Percentiles rank a stretch among this genome's conserved stretches.
These are phyloP conservation scores for Pichia thaimueangensis DNA, from an alignment of 805 yeast species.

Conservation along the genomic window DNA sequence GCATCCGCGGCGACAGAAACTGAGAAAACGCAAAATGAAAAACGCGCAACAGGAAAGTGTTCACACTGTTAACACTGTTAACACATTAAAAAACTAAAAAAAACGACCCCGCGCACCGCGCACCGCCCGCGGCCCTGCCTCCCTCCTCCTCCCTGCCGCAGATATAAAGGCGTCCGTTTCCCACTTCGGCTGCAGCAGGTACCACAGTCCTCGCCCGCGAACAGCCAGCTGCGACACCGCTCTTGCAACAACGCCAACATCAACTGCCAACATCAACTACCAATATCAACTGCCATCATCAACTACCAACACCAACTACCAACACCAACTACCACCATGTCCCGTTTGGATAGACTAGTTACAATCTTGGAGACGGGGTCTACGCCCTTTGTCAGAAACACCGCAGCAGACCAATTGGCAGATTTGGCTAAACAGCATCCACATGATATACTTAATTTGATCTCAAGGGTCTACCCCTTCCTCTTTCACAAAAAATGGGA, in stretches of 20 bases:
- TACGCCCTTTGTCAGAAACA: slow-evolving; percentile 84
- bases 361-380: slow-evolving; percentile 82
- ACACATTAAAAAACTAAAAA: no score
- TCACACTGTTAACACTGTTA: no score
- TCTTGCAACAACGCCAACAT: slow-evolving; percentile 1
- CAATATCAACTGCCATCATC: slow-evolving; percentile 7
- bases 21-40: no score
- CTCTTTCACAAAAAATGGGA: slow-evolving; percentile 86
- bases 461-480: slow-evolving; percentile 89
- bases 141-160: not conserved
- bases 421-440: slow-evolving; percentile 93
- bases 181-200: not conserved
- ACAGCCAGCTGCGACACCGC: not conserved
- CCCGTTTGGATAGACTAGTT: slow-evolving; percentile 33
- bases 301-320: not conserved
- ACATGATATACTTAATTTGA: slow-evolving; percentile 75
- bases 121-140: not conserved
- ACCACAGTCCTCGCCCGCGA: not conserved
- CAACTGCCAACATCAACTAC: not conserved
- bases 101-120: no score
- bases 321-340: slow-evolving; percentile 16
- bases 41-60: no score
- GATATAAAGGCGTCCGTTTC: not conserved
- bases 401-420: slow-evolving; percentile 95
- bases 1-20: no score